These are phyloP conservation scores for Podaxis sp. DNA, from an alignment of 768 basidiomycete genomes.

Conservation along the genomic window DNA sequence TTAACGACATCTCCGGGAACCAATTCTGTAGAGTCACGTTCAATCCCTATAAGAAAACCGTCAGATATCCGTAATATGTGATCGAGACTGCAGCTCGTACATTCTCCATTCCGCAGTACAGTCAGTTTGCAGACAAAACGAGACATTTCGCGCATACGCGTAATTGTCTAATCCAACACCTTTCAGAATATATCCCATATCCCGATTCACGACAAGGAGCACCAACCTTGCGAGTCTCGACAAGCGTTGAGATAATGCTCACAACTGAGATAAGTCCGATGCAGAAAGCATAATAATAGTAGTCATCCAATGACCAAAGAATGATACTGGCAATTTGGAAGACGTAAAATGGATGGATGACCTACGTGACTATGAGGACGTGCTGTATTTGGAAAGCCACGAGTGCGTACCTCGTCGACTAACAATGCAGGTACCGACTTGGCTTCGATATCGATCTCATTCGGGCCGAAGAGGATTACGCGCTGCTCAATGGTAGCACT, in stretches of 20 bases:
- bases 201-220: constrained; percentile 13
- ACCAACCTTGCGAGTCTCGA: constrained; percentile 87
- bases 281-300: constrained; percentile 96
- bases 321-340: constrained; percentile 96
- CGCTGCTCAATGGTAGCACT: constrained; percentile 60
- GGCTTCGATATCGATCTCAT: constrained; percentile 87
- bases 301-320: constrained; percentile 93
- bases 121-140: constrained; percentile 78
- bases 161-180: constrained; percentile 62
- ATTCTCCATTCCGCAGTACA: constrained; percentile 66
- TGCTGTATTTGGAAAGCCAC: constrained; percentile 1
- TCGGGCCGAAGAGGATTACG: constrained; percentile 72
- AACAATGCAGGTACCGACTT: constrained; percentile 78
- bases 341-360: constrained; percentile 97
- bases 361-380: constrained; percentile 32
- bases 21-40: constrained; percentile 70
- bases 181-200: neutral
- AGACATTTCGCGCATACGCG: constrained; percentile 96
- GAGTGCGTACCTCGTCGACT: constrained; percentile 72
- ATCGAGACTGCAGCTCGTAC: constrained; percentile 40
- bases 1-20: constrained; percentile 94
- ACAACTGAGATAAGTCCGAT: constrained; percentile 88
- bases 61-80: neutral
- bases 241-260: constrained; percentile 80
- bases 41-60: constrained; percentile 52